Evolutionary conservation across 2,329 filamentous ascomycete genomes (phyloP).

Genomic region (Phyllosticta paracitricarpa): DNA sequence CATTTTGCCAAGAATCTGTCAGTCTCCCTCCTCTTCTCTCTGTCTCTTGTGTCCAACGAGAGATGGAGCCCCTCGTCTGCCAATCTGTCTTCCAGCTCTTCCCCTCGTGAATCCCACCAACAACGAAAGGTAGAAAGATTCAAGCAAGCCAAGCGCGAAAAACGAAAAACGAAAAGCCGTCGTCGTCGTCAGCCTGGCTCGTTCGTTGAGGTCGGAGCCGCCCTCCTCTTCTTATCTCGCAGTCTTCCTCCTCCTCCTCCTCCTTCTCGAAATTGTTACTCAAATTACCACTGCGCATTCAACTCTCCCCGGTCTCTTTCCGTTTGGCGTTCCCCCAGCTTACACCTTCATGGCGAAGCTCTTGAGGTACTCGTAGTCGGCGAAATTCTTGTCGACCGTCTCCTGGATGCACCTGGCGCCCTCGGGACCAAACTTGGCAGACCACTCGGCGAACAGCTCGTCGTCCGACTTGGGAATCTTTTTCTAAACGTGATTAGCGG

Average conservation of each 20-base stretch:
- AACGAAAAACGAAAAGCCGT: not conserved
- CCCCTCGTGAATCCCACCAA: not conserved
- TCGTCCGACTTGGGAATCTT: conserved; percentile 56
- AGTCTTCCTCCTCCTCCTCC: too few species aligned
- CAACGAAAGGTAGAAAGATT: not conserved
- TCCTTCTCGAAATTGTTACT: not conserved
- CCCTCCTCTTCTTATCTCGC: not conserved
- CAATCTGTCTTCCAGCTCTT: too few species aligned
- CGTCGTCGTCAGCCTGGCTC: not conserved
- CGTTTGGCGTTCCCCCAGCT: not conserved
- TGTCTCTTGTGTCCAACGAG: too few species aligned
- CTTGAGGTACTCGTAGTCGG: conserved; percentile 74
- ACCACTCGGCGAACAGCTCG: conserved; percentile 61
- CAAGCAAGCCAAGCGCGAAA: not conserved
- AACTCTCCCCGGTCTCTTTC: too few species aligned
- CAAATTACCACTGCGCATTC: not conserved
- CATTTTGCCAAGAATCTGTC: too few species aligned
- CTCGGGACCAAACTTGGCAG: conserved; percentile 62
- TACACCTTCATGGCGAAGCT: conserved; percentile 54
- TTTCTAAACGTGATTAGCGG: conserved; percentile 27
- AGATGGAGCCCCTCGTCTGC: too few species aligned
- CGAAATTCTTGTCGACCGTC: conserved; percentile 61
- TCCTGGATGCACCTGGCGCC: conserved; percentile 59
- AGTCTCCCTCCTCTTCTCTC: too few species aligned
- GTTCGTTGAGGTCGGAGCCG: not conserved